Conservation (phyloP, 225 moss, liverwort and hornwort genomes). For the Ulota crispa region DNA sequence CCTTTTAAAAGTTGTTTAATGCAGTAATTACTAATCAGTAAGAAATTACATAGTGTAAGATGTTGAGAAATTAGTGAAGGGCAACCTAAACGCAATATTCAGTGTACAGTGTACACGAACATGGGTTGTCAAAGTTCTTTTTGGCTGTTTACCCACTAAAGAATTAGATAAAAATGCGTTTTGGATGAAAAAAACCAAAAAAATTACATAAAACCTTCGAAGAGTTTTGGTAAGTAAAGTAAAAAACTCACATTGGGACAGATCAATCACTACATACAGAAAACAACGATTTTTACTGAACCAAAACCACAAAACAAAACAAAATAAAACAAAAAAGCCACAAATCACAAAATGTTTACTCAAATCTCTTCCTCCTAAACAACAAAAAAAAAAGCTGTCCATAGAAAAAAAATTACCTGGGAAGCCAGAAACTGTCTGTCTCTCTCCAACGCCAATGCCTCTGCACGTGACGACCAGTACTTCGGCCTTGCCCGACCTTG, state of each 20-base stretch:
- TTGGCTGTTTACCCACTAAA: not conserved
- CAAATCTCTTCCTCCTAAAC: too few relatives aligned
- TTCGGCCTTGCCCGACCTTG: not conserved
- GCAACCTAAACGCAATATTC: too few relatives aligned
- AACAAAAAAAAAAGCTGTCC: not conserved
- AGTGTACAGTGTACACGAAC: too few relatives aligned
- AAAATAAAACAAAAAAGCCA: too few relatives aligned
- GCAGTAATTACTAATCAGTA: too few relatives aligned
- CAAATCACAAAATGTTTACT: too few relatives aligned
- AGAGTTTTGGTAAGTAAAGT: not conserved
- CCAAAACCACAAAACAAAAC: not conserved
- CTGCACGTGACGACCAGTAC: slow-evolving; percentile 30
- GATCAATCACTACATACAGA: not conserved
- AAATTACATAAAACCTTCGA: not conserved
- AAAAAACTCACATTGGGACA: not conserved
- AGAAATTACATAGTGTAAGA: too few relatives aligned
- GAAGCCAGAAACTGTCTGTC: slow-evolving; percentile 38
- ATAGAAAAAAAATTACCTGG: slow-evolving; percentile 29
- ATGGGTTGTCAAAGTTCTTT: too few relatives aligned
- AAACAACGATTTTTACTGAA: not conserved
- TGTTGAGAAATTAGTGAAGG: too few relatives aligned
- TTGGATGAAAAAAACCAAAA: not conserved
- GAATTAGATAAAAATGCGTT: not conserved
- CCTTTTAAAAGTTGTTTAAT: too few relatives aligned
- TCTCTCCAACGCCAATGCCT: slow-evolving; percentile 45